Percentiles rank a stretch among this genome's conserved stretches.
Conservation (phyloP, 352 stramenopile genomes). For the Pythium phragmitis region DNA sequence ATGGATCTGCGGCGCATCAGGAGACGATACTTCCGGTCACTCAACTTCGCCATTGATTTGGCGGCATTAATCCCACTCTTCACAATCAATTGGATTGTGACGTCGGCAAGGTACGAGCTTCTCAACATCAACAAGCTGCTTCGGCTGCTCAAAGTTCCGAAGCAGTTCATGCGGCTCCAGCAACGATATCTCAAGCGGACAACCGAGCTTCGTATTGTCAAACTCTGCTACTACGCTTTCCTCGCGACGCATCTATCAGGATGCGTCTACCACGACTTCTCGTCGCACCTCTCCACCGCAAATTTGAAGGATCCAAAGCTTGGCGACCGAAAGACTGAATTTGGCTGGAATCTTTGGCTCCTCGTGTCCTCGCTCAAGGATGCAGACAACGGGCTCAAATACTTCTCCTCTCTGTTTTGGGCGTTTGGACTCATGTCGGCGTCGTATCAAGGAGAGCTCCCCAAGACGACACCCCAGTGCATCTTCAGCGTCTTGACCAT, state of each 20-base stretch:
- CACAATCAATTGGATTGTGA: conserved; percentile 35
- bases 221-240: conserved; percentile 54
- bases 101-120: conserved; percentile 33
- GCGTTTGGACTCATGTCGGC: conserved; percentile 45
- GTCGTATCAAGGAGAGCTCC: conserved; percentile 41
- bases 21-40: conserved; percentile 37
- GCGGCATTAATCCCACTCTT: conserved; percentile 42
- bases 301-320: conserved; percentile 28
- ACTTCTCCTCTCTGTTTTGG: conserved; percentile 40
- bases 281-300: conserved; percentile 34
- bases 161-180: conserved; percentile 42
- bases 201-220: conserved; percentile 46
- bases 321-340: conserved; percentile 24
- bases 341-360: conserved; percentile 48
- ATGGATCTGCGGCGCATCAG: conserved; percentile 42
- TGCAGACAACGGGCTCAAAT: conserved; percentile 21
- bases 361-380: conserved; percentile 29
- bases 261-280: conserved; percentile 56
- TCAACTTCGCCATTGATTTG: conserved; percentile 39
- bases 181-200: conserved; percentile 44
- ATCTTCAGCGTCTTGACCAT: conserved; percentile 43
- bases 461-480: conserved; percentile 36
- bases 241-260: conserved; percentile 43
- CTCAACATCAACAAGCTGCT: conserved; percentile 60
- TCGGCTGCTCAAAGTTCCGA: conserved; percentile 46